Evolutionary conservation across 2,329 filamentous ascomycete genomes (phyloP).

Genomic region (Nigrograna mackinnonii): DNA sequence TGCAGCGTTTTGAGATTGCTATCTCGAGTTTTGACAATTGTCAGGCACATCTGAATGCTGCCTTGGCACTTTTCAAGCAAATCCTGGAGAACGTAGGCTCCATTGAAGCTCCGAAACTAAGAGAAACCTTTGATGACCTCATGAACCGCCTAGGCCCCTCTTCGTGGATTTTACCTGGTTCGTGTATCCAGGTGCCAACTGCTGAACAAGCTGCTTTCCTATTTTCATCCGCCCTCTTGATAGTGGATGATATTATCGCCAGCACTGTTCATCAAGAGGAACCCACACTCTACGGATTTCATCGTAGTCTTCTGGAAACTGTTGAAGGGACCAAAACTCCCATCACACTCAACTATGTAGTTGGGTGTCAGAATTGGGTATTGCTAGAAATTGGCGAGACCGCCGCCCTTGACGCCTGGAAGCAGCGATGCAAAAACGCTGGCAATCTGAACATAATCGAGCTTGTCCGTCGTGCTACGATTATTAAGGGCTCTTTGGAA

Average conservation of each 20-base stretch:
- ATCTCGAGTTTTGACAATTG: slow-evolving; percentile 53
- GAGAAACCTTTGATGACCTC: slow-evolving; percentile 1
- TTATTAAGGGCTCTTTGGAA: slow-evolving; percentile 33
- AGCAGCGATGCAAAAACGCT: slow-evolving; percentile 49
- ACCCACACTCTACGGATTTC: slow-evolving; percentile 30
- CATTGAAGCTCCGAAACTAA: background rate
- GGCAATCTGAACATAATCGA: slow-evolving; percentile 51
- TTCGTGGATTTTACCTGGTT: slow-evolving; percentile 1
- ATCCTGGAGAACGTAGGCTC: slow-evolving; percentile 3
- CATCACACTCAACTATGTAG: slow-evolving; percentile 54
- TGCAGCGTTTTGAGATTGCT: slow-evolving; percentile 58
- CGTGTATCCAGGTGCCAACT: slow-evolving; percentile 22
- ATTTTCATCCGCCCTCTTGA: slow-evolving; percentile 38
- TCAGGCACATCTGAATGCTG: slow-evolving; percentile 56
- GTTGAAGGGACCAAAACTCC: slow-evolving; percentile 23
- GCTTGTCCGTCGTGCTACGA: slow-evolving; percentile 50
- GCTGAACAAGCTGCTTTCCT: slow-evolving; percentile 41
- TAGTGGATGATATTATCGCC: slow-evolving; percentile 42
- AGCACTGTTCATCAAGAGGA: slow-evolving; percentile 34
- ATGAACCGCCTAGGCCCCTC: slow-evolving; percentile 5
- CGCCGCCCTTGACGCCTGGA: slow-evolving; percentile 59
- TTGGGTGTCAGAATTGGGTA: slow-evolving; percentile 63
- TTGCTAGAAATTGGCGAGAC: slow-evolving; percentile 59
- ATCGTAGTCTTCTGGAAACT: slow-evolving; percentile 20
- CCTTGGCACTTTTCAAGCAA: slow-evolving; percentile 54